phyloP scores from a whole-genome alignment of 1,284 basidiomycete genomes.

The Leccinum pseudoinsigne region DNA sequence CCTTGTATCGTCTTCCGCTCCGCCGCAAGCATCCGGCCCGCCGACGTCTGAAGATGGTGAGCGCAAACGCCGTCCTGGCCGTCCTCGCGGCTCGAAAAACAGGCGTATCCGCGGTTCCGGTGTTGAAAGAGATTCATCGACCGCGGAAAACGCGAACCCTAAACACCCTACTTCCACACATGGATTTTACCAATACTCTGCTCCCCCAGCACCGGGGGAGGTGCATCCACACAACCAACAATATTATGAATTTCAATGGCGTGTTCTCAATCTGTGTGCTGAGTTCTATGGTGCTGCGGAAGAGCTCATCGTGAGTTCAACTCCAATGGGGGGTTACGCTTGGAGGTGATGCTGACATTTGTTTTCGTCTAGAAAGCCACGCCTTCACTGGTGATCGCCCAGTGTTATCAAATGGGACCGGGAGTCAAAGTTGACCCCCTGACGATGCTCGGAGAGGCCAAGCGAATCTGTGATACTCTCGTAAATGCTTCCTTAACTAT shows the following conservation, averaged over 20 bases:
- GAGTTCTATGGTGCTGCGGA: slow-evolving; percentile 84
- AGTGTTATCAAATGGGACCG: slow-evolving; percentile 75
- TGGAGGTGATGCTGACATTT: slow-evolving; percentile 9
- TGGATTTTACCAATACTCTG: slow-evolving; percentile 32
- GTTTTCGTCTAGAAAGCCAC: slow-evolving; percentile 59
- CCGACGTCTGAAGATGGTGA: slow-evolving; percentile 28
- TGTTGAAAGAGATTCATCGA: slow-evolving; percentile 28
- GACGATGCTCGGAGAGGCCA: slow-evolving; percentile 69
- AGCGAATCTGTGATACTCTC: slow-evolving; percentile 72
- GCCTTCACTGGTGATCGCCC: slow-evolving; percentile 68
- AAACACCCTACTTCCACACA: slow-evolving; percentile 23
- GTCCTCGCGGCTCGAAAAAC: slow-evolving; percentile 75
- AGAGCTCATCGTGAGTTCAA: slow-evolving; percentile 68
- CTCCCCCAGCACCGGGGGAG: slow-evolving; percentile 38
- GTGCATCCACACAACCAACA: slow-evolving; percentile 67
- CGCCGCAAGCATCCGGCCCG: slow-evolving; percentile 21
- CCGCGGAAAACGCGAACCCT: slow-evolving; percentile 17
- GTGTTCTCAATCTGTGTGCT: slow-evolving; percentile 73
- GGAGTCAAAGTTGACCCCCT: slow-evolving; percentile 70
- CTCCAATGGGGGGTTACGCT: slow-evolving; percentile 12
- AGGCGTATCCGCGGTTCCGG: slow-evolving; percentile 47
- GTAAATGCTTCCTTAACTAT: slow-evolving; percentile 41
- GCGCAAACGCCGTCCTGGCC: slow-evolving; percentile 67
- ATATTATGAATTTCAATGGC: slow-evolving; percentile 84
- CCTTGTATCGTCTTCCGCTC: slow-evolving; percentile 15